Conservation (phyloP, 2,329 filamentous ascomycete species). For the Ceratocystis alfenasii region DNA sequence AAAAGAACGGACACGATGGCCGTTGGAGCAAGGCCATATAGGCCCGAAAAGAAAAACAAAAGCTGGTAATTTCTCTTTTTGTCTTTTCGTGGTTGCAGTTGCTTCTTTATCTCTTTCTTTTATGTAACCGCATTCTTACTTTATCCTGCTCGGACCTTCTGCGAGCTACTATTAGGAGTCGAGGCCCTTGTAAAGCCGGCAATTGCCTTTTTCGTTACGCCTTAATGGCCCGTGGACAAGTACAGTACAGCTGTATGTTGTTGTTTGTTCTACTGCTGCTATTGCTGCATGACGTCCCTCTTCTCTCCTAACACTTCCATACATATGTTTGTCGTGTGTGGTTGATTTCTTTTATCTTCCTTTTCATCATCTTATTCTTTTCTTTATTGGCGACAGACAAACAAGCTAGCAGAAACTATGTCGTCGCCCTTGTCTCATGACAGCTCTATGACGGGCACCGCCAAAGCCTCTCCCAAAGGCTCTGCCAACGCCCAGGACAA, state of each 20-base stretch:
- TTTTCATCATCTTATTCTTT: background rate
- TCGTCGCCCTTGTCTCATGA: background rate
- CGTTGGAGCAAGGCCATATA: background rate
- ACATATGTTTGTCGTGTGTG: background rate
- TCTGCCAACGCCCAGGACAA: background rate
- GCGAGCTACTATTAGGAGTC: background rate
- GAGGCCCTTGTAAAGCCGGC: background rate
- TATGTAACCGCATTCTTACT: background rate
- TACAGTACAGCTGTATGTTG: background rate
- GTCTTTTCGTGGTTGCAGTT: background rate
- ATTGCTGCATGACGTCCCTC: background rate
- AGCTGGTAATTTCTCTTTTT: background rate
- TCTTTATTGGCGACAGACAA: background rate
- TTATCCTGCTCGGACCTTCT: constrained; percentile 6
- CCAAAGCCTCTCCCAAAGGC: background rate
- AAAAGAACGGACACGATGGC: background rate
- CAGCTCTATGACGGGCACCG: background rate
- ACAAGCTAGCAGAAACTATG: background rate
- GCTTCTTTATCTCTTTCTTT: background rate
- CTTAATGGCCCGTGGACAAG: background rate
- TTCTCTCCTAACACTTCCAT: background rate
- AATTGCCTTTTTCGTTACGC: background rate
- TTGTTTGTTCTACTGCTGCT: background rate
- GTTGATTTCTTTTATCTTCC: background rate
- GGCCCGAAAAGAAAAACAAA: constrained; percentile 8